Evolutionary conservation across 306 rosid genomes (phyloP), one percentile per base, ranked within the genome.

Genomic region (Comarum palustre): DNA sequence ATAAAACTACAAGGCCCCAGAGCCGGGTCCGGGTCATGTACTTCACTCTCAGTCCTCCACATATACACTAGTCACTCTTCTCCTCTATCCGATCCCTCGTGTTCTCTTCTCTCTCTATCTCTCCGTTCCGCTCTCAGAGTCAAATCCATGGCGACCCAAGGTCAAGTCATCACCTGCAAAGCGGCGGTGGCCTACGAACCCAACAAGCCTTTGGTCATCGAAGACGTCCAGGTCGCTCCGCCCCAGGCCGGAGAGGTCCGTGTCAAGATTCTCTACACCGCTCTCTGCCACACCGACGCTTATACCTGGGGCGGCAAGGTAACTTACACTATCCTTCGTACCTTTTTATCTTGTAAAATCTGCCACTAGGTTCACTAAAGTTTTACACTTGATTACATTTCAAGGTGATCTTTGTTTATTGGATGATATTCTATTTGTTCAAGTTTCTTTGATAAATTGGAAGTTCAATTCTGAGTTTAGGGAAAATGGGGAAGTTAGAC

Each of bases 121-220:
- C 19, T 4, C 16, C 2, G 14, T 50, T 25, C n/a, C 5, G 11
- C 39, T 42, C 10, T 29, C 15, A 0, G 1, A 31, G 39, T 31
- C 17, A 41, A 78, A 15, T 77, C 83, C 55, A 92, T 92, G 98
- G 96, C 97, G 66, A 87, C 93, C 42, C 89, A 80, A 80, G 98
- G 96, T 79, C 93, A 87, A 86, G 86, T 93, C 15, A 93, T 93
- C 77, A 89, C 98, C 67, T 93, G 97, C 98, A 93, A 90, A 89
- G 97, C 94, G 39, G 96, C 94, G 87, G 97, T 93, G 96, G 96
- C 96, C 84, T 93, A 92, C 96, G 98, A 91, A 89, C 91, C 98
- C 85, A 89, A 88, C 60, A 94, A 91, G 74, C 92, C 98, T 29
- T 75, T 94, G 84, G 80, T 73, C 36, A 86, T 94, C 51, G 91